These are phyloP conservation scores for Trichoderma atroviride DNA, from an alignment of 2,329 filamentous ascomycete genomes.

Conservation along the genomic window DNA sequence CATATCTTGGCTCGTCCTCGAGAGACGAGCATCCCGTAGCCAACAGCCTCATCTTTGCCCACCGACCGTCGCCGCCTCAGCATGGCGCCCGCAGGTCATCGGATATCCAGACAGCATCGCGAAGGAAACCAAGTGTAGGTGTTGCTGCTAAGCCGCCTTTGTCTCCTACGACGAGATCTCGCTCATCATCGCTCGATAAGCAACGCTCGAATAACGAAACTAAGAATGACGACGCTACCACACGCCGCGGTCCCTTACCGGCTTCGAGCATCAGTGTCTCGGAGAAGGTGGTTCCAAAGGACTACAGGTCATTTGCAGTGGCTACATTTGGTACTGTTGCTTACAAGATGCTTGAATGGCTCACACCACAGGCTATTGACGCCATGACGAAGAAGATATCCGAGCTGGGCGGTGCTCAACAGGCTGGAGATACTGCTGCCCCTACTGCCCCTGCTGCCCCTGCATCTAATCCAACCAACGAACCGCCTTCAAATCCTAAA, in stretches of 20 bases:
- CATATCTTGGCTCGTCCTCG: conserved; percentile 47
- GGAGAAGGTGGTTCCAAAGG: conserved; percentile 54
- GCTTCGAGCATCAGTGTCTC: conserved; percentile 42
- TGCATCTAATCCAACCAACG: not conserved
- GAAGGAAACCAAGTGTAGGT: conserved; percentile 13
- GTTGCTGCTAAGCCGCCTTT: conserved; percentile 6
- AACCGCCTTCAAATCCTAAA: not conserved
- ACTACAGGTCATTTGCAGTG: conserved; percentile 63
- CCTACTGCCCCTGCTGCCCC: not conserved
- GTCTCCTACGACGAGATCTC: conserved; percentile 10
- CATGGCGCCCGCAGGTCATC: conserved; percentile 9
- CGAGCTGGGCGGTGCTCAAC: conserved; percentile 25
- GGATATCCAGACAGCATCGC: not conserved
- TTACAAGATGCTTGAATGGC: conserved; percentile 71
- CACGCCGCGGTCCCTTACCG: not conserved
- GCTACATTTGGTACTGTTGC: conserved; percentile 67
- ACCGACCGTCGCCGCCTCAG: conserved; percentile 31
- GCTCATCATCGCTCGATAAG: conserved; percentile 12
- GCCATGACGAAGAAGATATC: conserved; percentile 48
- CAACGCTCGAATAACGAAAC: not conserved
- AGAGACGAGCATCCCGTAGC: conserved; percentile 50
- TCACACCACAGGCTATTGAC: conserved; percentile 61
- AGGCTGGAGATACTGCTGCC: not conserved
- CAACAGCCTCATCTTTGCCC: conserved; percentile 51
- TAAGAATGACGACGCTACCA: not conserved